Percentiles rank a stretch among this genome's conserved stretches.
Conservation (phyloP, 345 rosid species). For the Rhizophora mangle region DNA sequence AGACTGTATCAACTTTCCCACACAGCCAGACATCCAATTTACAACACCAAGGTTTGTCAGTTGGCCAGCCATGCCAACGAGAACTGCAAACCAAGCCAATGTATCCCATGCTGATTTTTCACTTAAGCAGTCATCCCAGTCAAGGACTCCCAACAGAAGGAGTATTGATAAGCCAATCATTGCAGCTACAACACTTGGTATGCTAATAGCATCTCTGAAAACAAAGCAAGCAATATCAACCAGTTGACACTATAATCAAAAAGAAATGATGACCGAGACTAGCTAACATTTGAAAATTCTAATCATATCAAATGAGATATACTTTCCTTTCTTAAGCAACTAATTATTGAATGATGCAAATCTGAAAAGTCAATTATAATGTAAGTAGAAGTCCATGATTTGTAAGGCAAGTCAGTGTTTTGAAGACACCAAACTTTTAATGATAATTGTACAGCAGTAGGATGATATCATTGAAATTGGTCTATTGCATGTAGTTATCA, state of each 20-base stretch:
- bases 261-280: neutral
- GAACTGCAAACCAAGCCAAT: conserved; percentile 86
- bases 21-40: conserved; percentile 78
- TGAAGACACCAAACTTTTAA: no score
- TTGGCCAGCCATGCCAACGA: conserved; percentile 97
- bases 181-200: conserved; percentile 95
- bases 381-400: neutral
- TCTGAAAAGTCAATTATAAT: neutral
- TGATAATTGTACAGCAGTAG: no score
- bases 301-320: neutral
- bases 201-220: conserved; percentile 68
- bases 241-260: neutral
- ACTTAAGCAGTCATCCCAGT: conserved; percentile 93
- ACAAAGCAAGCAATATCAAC: conserved; percentile 16
- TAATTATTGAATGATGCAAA: no score
- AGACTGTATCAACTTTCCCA: conserved; percentile 61
- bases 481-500: no score
- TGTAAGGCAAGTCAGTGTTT: neutral
- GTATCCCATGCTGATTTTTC: conserved; percentile 99
- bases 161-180: conserved; percentile 91
- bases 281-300: neutral
- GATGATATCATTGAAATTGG: no score
- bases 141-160: conserved; percentile 81
- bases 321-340: neutral
- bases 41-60: conserved; percentile 84